These are phyloP conservation scores for Laetiporus sulphureus DNA, from an alignment of 1,284 basidiomycete species.

Conservation along the genomic window DNA sequence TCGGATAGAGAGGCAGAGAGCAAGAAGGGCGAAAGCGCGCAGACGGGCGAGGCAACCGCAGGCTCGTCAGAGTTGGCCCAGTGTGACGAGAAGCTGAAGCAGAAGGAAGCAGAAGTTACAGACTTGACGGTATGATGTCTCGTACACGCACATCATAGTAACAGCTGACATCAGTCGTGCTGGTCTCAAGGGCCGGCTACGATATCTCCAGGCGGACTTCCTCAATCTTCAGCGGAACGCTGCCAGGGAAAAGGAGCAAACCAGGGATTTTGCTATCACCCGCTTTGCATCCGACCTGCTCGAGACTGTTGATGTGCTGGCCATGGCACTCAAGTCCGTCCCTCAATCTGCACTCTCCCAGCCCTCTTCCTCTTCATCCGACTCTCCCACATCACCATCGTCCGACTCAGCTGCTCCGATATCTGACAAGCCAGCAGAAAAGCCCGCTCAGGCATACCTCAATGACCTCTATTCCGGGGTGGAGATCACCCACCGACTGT, in stretches of 20 bases:
- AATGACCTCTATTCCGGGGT: slow-evolving; percentile 80
- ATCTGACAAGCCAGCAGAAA: slow-evolving; percentile 34
- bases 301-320: slow-evolving; percentile 88
- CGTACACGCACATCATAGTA: too few relatives aligned
- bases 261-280: slow-evolving; percentile 89
- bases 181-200: slow-evolving; percentile 61
- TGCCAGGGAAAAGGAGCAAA: slow-evolving; percentile 86
- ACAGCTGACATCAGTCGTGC: slow-evolving; percentile 6
- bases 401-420: too few relatives aligned
- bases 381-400: slow-evolving; percentile 23
- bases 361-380: slow-evolving; percentile 17
- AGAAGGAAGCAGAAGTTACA: slow-evolving; percentile 64
- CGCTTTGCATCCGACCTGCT: slow-evolving; percentile 89
- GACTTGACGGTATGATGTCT: slow-evolving; percentile 63
- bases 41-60: slow-evolving; percentile 22
- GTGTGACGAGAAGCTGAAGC: slow-evolving; percentile 46
- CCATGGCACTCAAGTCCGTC: slow-evolving; percentile 84
- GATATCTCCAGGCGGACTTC: slow-evolving; percentile 91
- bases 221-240: slow-evolving; percentile 91
- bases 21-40: slow-evolving; percentile 22
- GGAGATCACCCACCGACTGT: slow-evolving; percentile 85
- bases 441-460: slow-evolving; percentile 56
- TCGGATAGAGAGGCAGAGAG: slow-evolving; percentile 23
- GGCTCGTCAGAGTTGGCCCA: too few relatives aligned
- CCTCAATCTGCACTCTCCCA: slow-evolving; percentile 45